phyloP scores from a whole-genome alignment of 345 rosid species.

The Ceriops zippeliana region DNA sequence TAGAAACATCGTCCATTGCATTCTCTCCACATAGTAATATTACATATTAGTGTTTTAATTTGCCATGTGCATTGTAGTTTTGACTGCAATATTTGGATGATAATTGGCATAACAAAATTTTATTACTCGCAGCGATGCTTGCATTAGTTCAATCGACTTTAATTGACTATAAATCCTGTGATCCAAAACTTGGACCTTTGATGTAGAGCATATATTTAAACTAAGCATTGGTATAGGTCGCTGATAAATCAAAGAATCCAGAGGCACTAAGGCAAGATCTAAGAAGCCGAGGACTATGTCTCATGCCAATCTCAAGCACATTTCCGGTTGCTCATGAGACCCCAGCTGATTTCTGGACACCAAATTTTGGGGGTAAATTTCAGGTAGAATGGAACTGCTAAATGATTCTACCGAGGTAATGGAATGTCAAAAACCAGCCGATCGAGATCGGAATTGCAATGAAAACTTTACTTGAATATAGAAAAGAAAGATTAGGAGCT shows the following conservation, averaged over 20 bases:
- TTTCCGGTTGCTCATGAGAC: constrained; percentile 31
- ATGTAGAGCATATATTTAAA: neutral
- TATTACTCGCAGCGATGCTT: no score
- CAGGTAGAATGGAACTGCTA: constrained; percentile 15
- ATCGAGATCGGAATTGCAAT: constrained; percentile 5
- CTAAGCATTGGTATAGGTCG: neutral
- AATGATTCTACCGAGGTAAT: neutral
- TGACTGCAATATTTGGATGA: no score
- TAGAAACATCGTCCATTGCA: no score
- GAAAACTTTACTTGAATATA: constrained; percentile 16
- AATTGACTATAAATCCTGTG: neutral
- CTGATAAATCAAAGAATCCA: constrained; percentile 5
- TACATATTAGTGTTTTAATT: no score
- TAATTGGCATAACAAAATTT: no score
- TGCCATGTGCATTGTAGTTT: no score
- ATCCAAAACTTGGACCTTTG: neutral
- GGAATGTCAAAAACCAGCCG: neutral
- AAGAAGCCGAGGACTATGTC: constrained; percentile 31
- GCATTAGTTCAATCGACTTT: no score
- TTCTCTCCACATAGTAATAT: no score
- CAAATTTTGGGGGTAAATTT: constrained; percentile 28
- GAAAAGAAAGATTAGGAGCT: constrained; percentile 27
- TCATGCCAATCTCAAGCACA: constrained; percentile 31
- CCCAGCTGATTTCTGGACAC: constrained; percentile 31
- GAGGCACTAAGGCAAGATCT: constrained; percentile 19